phyloP scores from a whole-genome alignment of 495 filamentous ascomycete genomes.

The Aspergillus homomorphus region DNA sequence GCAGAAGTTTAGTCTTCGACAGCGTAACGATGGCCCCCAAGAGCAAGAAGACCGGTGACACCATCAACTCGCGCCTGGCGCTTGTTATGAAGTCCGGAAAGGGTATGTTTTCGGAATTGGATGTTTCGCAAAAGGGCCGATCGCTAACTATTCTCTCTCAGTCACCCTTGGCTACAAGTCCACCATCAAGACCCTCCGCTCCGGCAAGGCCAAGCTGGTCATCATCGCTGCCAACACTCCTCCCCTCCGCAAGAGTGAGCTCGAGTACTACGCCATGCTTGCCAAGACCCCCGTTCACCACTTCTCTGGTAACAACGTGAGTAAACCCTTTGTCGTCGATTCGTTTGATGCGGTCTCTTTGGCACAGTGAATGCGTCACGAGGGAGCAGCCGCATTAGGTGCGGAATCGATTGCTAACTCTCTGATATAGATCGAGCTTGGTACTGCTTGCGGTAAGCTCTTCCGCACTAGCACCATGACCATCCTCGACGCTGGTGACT shows the following conservation, averaged over 20 bases:
- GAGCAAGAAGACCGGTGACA: conserved; percentile 90
- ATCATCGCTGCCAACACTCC: conserved; percentile 92
- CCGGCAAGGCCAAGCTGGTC: conserved; percentile 61
- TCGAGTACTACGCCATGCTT: conserved; percentile 91
- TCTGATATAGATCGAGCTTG: conserved; percentile 81
- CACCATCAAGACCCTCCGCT: conserved; percentile 90
- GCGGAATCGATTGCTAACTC: conserved; percentile 13
- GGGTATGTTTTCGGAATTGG: conserved; percentile 48
- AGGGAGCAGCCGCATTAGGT: not conserved
- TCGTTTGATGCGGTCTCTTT: not conserved
- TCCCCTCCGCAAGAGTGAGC: conserved; percentile 90
- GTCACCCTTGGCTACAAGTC: conserved; percentile 92
- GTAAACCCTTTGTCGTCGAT: conserved; percentile 27
- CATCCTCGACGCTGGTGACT: conserved; percentile 95
- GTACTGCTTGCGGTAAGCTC: conserved; percentile 90
- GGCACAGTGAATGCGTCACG: not conserved
- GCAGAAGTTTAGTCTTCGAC: conserved; percentile 20
- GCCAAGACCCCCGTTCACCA: conserved; percentile 93
- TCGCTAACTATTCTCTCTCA: conserved; percentile 21
- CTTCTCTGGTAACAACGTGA: conserved; percentile 96
- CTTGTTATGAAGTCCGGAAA: conserved; percentile 97
- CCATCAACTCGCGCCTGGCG: conserved; percentile 82
- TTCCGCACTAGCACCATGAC: conserved; percentile 85
- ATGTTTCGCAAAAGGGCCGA: not conserved
- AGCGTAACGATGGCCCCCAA: conserved; percentile 81